phyloP scores from a whole-genome alignment of 768 basidiomycete species.

The Lactifluus volemus region DNA sequence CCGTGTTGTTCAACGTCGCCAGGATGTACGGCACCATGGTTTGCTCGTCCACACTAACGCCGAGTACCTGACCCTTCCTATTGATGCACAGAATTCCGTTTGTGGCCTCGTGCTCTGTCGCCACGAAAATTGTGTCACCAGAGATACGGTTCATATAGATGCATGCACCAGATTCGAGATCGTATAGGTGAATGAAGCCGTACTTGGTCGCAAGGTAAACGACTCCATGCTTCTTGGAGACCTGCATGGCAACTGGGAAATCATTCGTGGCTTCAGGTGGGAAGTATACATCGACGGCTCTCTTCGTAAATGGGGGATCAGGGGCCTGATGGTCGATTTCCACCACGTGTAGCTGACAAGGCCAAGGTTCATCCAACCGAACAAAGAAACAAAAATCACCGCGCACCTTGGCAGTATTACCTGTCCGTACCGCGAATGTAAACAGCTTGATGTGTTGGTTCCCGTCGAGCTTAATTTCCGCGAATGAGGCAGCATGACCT shows the following conservation, averaged over 20 bases:
- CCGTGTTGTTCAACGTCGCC: slow-evolving; percentile 89
- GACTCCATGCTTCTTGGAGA: slow-evolving; percentile 94
- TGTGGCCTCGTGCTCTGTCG: slow-evolving; percentile 88
- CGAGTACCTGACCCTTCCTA: slow-evolving; percentile 97
- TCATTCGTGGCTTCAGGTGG: slow-evolving; percentile 97
- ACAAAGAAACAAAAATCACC: neutral
- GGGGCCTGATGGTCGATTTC: slow-evolving; percentile 95
- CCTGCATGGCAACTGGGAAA: slow-evolving; percentile 99
- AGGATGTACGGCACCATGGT: slow-evolving; percentile 94
- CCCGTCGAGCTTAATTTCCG: slow-evolving; percentile 85
- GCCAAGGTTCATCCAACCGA: neutral
- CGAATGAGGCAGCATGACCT: slow-evolving; percentile 95
- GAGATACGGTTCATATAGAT: slow-evolving; percentile 99
- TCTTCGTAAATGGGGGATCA: slow-evolving; percentile 91
- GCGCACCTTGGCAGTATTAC: slow-evolving; percentile 93
- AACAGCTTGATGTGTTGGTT: slow-evolving; percentile 83
- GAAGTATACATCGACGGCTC: slow-evolving; percentile 98
- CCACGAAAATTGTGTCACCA: slow-evolving; percentile 98
- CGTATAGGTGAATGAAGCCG: slow-evolving; percentile 98
- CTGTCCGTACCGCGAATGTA: slow-evolving; percentile 90
- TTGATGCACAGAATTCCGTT: slow-evolving; percentile 99
- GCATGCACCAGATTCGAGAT: slow-evolving; percentile 93
- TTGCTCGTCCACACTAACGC: slow-evolving; percentile 93
- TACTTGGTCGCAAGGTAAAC: slow-evolving; percentile 97
- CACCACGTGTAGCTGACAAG: slow-evolving; percentile 82